Evolutionary conservation across 2,329 filamentous ascomycete genomes (phyloP).

Genomic region (Calonectria fujianensis): DNA sequence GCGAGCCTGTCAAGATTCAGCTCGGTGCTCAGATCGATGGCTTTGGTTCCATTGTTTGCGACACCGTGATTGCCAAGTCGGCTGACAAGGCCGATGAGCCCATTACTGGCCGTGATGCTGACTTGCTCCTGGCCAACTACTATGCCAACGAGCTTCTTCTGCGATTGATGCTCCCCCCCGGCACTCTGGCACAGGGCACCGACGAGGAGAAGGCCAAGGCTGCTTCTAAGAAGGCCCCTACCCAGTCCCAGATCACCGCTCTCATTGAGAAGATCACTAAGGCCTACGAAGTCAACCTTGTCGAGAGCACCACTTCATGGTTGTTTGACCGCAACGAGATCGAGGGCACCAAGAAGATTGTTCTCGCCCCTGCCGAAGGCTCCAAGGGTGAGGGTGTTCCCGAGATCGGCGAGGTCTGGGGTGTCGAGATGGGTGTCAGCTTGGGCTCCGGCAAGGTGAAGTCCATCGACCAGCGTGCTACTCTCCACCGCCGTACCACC

Average conservation of each 20-base stretch:
- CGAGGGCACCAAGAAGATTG: slow-evolving; percentile 98
- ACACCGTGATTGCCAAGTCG: slow-evolving; percentile 85
- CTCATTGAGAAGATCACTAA: slow-evolving; percentile 94
- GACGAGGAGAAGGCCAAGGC: slow-evolving; percentile 98
- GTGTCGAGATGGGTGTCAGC: slow-evolving; percentile 95
- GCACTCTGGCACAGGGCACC: slow-evolving; percentile 85
- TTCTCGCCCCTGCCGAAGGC: slow-evolving; percentile 89
- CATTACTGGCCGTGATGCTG: slow-evolving; percentile 86
- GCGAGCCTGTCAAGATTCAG: slow-evolving; percentile 96
- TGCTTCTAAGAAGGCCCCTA: slow-evolving; percentile 85
- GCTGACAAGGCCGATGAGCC: slow-evolving; percentile 77
- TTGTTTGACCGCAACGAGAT: slow-evolving; percentile 98
- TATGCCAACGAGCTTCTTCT: slow-evolving; percentile 97
- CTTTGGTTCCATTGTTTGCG: slow-evolving; percentile 96
- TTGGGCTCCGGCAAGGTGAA: slow-evolving; percentile 96
- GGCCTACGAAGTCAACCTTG: slow-evolving; percentile 91
- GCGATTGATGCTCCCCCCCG: slow-evolving; percentile 93
- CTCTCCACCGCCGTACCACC: slow-evolving; percentile 92
- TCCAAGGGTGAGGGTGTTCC: slow-evolving; percentile 93
- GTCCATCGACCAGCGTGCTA: slow-evolving; percentile 89
- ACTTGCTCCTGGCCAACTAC: slow-evolving; percentile 92
- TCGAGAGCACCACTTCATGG: slow-evolving; percentile 99
- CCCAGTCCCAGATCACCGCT: slow-evolving; percentile 89
- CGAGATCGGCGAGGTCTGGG: slow-evolving; percentile 96
- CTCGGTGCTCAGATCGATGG: slow-evolving; percentile 99